A percentile compares a stretch with the other conserved stretches of the same genome.
Evolutionary conservation across 495 filamentous ascomycete species (phyloP).

Genomic region (Platismatia glauca): DNA sequence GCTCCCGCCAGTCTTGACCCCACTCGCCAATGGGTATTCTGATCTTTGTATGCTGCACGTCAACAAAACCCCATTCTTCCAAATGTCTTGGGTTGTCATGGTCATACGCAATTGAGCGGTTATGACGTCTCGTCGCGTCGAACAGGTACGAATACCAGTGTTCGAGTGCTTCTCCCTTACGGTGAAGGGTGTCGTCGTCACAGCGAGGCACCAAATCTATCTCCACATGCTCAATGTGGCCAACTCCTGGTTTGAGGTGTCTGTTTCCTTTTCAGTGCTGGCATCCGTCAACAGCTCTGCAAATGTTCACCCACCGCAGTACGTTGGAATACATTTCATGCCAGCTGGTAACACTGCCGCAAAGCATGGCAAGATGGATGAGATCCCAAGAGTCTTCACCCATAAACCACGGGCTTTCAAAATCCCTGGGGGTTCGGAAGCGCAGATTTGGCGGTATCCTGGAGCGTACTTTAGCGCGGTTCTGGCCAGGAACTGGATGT

Average conservation of each 20-base stretch:
- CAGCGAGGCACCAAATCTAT: slow-evolving; percentile 76
- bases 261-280: slow-evolving; percentile 30
- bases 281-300: background rate
- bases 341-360: slow-evolving; percentile 75
- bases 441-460: slow-evolving; percentile 65
- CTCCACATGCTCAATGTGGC: slow-evolving; percentile 85
- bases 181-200: slow-evolving; percentile 52
- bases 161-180: slow-evolving; percentile 38
- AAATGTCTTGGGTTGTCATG: slow-evolving; percentile 53
- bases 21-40: slow-evolving; percentile 70
- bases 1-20: slow-evolving; percentile 52
- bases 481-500: background rate
- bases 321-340: slow-evolving; percentile 60
- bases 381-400: slow-evolving; percentile 74
- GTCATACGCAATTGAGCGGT: slow-evolving; percentile 60
- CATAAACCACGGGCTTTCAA: slow-evolving; percentile 72
- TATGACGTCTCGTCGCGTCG: slow-evolving; percentile 56
- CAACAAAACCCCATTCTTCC: slow-evolving; percentile 66
- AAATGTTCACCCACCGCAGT: slow-evolving; percentile 43
- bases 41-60: slow-evolving; percentile 68
- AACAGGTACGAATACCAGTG: slow-evolving; percentile 60
- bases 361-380: slow-evolving; percentile 75
- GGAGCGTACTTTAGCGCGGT: slow-evolving; percentile 1
- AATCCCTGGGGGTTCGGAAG: slow-evolving; percentile 58
- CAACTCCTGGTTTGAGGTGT: slow-evolving; percentile 70